These are phyloP conservation scores for Aureobasidium melanogenum DNA, from an alignment of 2,329 filamentous ascomycete genomes.

Conservation along the genomic window DNA sequence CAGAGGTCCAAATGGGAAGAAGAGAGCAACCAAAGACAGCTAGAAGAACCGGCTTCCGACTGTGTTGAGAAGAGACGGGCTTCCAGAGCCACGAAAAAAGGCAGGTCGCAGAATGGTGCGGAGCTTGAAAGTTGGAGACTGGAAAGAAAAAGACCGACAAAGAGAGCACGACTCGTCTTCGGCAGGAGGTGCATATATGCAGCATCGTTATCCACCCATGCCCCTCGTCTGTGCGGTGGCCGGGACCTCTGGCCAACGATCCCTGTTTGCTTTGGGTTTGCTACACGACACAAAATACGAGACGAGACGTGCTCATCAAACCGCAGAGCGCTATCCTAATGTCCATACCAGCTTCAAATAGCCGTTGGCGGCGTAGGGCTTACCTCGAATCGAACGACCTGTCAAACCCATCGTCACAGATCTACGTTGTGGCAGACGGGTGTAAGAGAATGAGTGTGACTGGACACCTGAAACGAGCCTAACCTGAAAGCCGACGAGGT, in stretches of 20 bases:
- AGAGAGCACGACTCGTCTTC: neutral
- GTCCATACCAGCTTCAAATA: neutral
- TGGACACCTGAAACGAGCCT: neutral
- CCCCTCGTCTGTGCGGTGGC: slow-evolving; percentile 5
- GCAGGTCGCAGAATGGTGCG: slow-evolving; percentile 4
- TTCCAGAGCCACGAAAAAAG: slow-evolving; percentile 6
- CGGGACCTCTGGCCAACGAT: neutral
- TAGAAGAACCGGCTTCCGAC: slow-evolving; percentile 9
- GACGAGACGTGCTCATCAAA: slow-evolving; percentile 5
- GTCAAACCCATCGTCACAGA: slow-evolving; percentile 2
- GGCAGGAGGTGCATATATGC: slow-evolving; percentile 8
- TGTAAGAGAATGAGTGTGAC: neutral
- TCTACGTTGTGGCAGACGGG: slow-evolving; percentile 1
- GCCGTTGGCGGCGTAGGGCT: neutral
- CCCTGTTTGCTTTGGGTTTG: slow-evolving; percentile 4
- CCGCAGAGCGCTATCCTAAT: neutral
- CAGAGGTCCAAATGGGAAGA: neutral
- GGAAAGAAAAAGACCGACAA: neutral
- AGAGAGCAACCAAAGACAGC: neutral
- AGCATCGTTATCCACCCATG: slow-evolving; percentile 1
- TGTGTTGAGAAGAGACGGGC: slow-evolving; percentile 1
- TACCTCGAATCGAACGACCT: neutral
- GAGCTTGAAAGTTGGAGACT: slow-evolving; percentile 3
- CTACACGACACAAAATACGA: neutral
- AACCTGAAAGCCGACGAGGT: neutral